These are phyloP conservation scores for Funneliformis geosporum DNA, from an alignment of 192 early-diverging fungal genomes.

Conservation along the genomic window DNA sequence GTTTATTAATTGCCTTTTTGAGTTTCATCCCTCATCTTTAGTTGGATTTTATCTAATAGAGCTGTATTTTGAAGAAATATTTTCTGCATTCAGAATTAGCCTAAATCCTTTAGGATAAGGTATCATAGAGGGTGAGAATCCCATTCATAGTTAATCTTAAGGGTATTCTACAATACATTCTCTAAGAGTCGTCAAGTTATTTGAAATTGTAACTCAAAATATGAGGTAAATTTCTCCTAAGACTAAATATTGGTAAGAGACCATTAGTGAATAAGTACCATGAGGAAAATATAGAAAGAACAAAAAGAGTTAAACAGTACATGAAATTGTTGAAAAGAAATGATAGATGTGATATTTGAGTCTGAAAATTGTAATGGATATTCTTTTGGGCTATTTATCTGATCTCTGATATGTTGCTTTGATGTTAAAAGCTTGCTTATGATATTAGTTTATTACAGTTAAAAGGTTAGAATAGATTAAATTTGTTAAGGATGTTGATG, in stretches of 20 bases:
- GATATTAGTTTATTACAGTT: constrained; percentile 6
- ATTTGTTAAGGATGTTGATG: constrained; percentile 59
- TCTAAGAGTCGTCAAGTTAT: constrained; percentile 75
- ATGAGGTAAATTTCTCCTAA: constrained; percentile 80
- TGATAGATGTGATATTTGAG: too few species aligned
- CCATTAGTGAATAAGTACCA: constrained; percentile 87
- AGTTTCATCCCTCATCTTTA: too few species aligned
- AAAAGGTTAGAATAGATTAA: constrained; percentile 26
- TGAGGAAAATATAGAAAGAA: constrained; percentile 85
- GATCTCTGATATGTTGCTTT: constrained; percentile 1
- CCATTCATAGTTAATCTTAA: constrained; percentile 49
- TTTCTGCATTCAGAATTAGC: constrained; percentile 42
- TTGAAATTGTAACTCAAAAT: constrained; percentile 74
- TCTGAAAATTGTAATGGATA: constrained; percentile 31
- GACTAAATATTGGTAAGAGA: constrained; percentile 82
- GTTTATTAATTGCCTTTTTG: too few species aligned
- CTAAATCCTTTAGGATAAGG: constrained; percentile 68
- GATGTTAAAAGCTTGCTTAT: neutral
- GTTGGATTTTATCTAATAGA: constrained; percentile 41
- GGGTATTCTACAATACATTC: constrained; percentile 53
- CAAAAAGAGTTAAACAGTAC: constrained; percentile 82
- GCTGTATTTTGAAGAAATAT: constrained; percentile 66
- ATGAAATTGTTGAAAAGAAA: constrained; percentile 85
- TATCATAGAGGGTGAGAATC: constrained; percentile 78
- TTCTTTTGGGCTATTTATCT: constrained; percentile 37